Base-by-base conservation (phyloP, 2,329 filamentous ascomycete species). In the Chaetomiaceae sp. region DNA sequence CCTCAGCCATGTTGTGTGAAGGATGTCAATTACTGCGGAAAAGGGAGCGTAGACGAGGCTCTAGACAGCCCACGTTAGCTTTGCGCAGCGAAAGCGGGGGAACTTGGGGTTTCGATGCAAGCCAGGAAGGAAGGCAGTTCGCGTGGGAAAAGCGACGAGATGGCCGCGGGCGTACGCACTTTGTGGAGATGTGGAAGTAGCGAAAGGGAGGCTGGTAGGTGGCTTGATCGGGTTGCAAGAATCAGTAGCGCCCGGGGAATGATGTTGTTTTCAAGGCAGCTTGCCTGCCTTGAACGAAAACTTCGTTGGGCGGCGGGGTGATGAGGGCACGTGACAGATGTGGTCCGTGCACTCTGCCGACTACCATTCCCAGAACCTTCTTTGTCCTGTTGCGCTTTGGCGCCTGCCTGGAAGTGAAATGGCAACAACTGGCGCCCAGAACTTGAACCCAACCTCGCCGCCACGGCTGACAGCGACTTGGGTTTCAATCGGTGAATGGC, bases 1-100 rank as follows among this genome's bases (percentile, higher is more conserved):
- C 63, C 59, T 74, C 69, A 72, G 85, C 80, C 87, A 93, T 94
- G 63, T 51, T 72, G 62, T 70, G 60, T 59, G 60, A n/a, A 43
- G n/a, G 34, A 57, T 40, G 47, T 18, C 35, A 35, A 50, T 47
- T 39, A 37, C 20, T 33, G 29, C 53, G 64, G 66, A 66, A 68
- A 70, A n/a, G 71, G 73, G 71, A 26, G 29, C 53, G 64, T 66
- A 66, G 68, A 70, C 4, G 71, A 73, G 71, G 68, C 44, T 48
- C 56, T 57, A 44, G 40, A 45, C 29, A 45, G 38, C 26, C 35
- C 22, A 50, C 17, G 52, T 58, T 47, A 55, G 54, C 44, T 45
- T 45, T 49, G 45, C 44, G 19, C 12, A 48, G 29, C 11, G 6
- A 32, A 41, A 39, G 43, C 46, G 42, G 48, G 45, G 43, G 47